These are phyloP conservation scores for Cytospora leucostoma DNA, from an alignment of 2,329 filamentous ascomycete genomes.

Conservation along the genomic window DNA sequence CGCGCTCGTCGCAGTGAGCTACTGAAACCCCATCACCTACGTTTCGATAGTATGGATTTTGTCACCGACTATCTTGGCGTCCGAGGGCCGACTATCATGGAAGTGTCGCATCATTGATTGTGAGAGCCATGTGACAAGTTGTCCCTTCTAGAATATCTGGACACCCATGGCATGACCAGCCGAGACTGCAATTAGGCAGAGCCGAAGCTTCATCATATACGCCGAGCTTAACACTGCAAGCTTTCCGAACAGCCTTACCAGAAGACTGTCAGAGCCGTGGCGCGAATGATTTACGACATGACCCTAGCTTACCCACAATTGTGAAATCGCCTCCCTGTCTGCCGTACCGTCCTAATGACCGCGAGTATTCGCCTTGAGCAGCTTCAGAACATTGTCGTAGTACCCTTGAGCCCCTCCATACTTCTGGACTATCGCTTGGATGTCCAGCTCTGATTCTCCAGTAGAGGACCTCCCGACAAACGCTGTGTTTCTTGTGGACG, in stretches of 20 bases:
- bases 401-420: conserved; percentile 61
- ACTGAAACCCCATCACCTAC: not conserved
- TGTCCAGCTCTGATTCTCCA: conserved; percentile 38
- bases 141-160: not conserved
- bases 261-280: not conserved
- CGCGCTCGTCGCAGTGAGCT: not conserved
- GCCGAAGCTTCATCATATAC: not conserved
- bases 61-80: not conserved
- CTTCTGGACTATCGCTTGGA: conserved; percentile 48
- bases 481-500: conserved; percentile 84
- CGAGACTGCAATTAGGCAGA: not conserved
- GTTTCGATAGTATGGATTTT: not conserved
- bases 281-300: not conserved
- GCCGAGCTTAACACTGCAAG: not conserved
- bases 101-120: not conserved
- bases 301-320: not conserved
- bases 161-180: not conserved
- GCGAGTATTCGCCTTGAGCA: conserved; percentile 54
- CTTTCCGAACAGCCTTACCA: not conserved
- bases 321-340: not conserved
- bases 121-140: not conserved
- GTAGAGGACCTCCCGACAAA: conserved; percentile 65
- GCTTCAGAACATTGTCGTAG: conserved; percentile 58
- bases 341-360: conserved; percentile 39
- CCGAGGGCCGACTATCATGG: not conserved